Conservation (phyloP, 2,329 filamentous ascomycete species). For the Fusarium praegraminearum region DNA sequence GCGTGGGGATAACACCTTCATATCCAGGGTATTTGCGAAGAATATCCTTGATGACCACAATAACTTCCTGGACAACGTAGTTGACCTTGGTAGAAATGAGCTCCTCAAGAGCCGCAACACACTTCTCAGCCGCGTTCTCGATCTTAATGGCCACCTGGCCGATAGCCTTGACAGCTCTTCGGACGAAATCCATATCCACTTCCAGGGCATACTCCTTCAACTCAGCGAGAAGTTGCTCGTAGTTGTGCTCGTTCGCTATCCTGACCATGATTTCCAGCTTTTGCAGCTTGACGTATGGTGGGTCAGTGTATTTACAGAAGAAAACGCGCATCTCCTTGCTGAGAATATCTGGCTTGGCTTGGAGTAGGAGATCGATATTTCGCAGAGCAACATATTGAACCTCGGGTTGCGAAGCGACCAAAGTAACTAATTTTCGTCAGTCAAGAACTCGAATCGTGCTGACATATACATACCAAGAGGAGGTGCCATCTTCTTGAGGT, state of each 20-base stretch:
- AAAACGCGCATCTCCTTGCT: constrained; percentile 98
- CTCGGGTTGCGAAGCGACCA: constrained; percentile 94
- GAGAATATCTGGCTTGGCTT: constrained; percentile 95
- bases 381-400: constrained; percentile 97
- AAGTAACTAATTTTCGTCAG: constrained; percentile 73
- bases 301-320: constrained; percentile 99
- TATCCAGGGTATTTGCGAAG: constrained; percentile 98
- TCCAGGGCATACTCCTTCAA: constrained; percentile 97
- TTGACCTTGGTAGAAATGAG: constrained; percentile 98
- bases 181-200: constrained; percentile 99
- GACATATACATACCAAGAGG: constrained; percentile 76
- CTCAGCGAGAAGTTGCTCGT: constrained; percentile 92
- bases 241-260: constrained; percentile 97
- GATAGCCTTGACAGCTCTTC: constrained; percentile 93
- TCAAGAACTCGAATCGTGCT: neutral
- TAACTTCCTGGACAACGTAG: constrained; percentile 97
- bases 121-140: constrained; percentile 92
- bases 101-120: constrained; percentile 92
- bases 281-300: constrained; percentile 95
- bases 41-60: constrained; percentile 99
- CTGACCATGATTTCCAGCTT: constrained; percentile 99
- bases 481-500: constrained; percentile 98
- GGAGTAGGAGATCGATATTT: constrained; percentile 95
- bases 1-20: constrained; percentile 95
- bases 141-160: constrained; percentile 99